Evolutionary conservation across 371 early-diverging fungal species (phyloP).

Genomic region (Mortierella sp.): DNA sequence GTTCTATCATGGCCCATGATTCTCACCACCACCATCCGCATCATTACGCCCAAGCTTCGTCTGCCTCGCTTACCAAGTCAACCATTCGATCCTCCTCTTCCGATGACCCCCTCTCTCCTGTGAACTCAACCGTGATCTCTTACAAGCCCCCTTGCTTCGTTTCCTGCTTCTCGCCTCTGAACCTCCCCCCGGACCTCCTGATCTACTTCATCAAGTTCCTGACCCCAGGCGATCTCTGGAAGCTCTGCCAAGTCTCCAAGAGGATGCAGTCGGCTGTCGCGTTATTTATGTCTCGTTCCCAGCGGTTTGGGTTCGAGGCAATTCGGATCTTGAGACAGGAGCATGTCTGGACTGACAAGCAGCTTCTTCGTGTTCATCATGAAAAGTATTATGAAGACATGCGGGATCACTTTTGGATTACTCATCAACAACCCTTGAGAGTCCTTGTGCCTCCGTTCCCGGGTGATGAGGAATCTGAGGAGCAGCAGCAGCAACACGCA

Average conservation of each 20-base stretch:
- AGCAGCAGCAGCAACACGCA: not conserved
- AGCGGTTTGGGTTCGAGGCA: constrained; percentile 16
- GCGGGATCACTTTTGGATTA: constrained; percentile 12
- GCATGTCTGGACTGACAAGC: not conserved
- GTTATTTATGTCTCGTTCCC: constrained; percentile 14
- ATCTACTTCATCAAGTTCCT: constrained; percentile 21
- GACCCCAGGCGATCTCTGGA: constrained; percentile 36
- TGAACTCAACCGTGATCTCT: not conserved
- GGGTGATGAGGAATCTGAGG: not conserved
- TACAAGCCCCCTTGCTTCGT: not conserved
- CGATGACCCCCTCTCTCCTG: not conserved
- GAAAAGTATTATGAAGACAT: constrained; percentile 16
- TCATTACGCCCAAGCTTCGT: not conserved
- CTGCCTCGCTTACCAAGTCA: not conserved
- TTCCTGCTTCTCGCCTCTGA: constrained; percentile 29
- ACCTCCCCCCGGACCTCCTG: constrained; percentile 20
- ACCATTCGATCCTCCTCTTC: not conserved
- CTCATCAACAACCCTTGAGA: not conserved
- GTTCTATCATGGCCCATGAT: not conserved
- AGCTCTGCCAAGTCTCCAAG: constrained; percentile 29
- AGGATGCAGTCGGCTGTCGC: constrained; percentile 11
- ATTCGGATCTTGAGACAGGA: constrained; percentile 20
- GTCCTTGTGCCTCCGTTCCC: not conserved
- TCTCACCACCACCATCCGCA: too few species aligned
- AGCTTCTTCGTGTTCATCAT: not conserved